Percentiles rank a stretch among this genome's conserved stretches.
phyloP scores from a whole-genome alignment of 75 land plant genomes.

The Ceratopteris richardii region DNA sequence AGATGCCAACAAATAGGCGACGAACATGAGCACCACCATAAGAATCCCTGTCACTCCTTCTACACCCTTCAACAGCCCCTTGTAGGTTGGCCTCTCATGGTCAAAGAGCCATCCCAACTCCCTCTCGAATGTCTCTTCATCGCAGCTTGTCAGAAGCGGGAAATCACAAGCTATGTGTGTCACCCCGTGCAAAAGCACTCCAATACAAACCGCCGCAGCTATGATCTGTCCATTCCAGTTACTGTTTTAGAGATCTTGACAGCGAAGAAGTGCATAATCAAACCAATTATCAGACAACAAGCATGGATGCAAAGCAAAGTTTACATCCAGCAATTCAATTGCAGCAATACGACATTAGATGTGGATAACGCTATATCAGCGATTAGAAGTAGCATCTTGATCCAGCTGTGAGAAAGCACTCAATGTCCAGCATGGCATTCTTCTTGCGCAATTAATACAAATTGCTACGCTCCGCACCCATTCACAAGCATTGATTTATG shows the following conservation, averaged over 20 bases:
- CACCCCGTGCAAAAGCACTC: constrained; percentile 54
- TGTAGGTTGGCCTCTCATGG: constrained; percentile 36
- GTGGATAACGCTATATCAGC: too few relatives aligned
- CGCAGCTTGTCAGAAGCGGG: constrained; percentile 28
- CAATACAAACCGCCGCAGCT: constrained; percentile 71
- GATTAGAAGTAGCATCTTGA: too few relatives aligned
- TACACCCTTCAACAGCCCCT: constrained; percentile 27
- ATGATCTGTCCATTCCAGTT: constrained; percentile 47
- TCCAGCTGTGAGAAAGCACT: too few relatives aligned
- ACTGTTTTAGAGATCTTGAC: too few relatives aligned
- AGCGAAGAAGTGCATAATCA: too few relatives aligned
- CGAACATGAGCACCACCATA: constrained; percentile 56
- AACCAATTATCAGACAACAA: too few relatives aligned
- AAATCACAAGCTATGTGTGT: constrained; percentile 71
- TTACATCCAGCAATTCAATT: not conserved
- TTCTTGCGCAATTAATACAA: too few relatives aligned
- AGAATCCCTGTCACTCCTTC: constrained; percentile 64
- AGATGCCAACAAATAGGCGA: constrained; percentile 64
- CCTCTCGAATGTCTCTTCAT: constrained; percentile 11
- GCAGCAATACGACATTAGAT: not conserved
- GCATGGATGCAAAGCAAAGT: too few relatives aligned
- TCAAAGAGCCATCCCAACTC: constrained; percentile 17
- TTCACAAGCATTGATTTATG: too few relatives aligned
- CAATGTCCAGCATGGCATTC: too few relatives aligned
- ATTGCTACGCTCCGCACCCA: too few relatives aligned